These are phyloP conservation scores for Phanerodontia chrysosporium DNA, from an alignment of 768 basidiomycete species.

Conservation along the genomic window DNA sequence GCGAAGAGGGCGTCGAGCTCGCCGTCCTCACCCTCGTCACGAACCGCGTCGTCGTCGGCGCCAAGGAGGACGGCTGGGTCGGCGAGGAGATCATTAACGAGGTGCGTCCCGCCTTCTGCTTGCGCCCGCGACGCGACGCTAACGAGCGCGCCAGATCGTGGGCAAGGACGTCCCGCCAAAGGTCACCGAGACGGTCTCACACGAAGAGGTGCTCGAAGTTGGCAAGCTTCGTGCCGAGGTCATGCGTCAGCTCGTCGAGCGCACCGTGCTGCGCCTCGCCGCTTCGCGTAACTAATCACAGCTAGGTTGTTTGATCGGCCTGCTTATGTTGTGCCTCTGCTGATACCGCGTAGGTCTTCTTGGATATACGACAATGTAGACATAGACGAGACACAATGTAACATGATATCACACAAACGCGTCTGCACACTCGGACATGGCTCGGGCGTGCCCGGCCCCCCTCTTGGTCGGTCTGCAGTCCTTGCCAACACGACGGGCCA, in stretches of 20 bases:
- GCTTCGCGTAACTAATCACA: too few species aligned
- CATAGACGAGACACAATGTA: too few species aligned
- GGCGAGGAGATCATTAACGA: conserved; percentile 71
- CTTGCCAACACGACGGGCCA: too few species aligned
- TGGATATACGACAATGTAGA: too few species aligned
- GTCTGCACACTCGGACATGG: too few species aligned
- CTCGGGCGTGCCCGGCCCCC: too few species aligned
- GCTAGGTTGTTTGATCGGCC: too few species aligned
- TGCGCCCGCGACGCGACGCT: neutral
- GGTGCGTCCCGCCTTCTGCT: conserved; percentile 36
- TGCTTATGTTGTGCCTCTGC: too few species aligned
- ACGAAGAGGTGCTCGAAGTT: conserved; percentile 71
- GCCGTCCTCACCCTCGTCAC: conserved; percentile 83
- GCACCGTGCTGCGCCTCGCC: conserved; percentile 36
- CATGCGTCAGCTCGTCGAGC: conserved; percentile 67
- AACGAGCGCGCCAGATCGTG: conserved; percentile 43
- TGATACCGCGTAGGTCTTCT: too few species aligned
- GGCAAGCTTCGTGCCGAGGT: conserved; percentile 67
- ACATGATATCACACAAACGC: too few species aligned
- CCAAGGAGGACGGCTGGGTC: conserved; percentile 61
- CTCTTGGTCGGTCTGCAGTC: too few species aligned
- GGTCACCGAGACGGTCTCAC: conserved; percentile 52
- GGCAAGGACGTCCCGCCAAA: conserved; percentile 47
- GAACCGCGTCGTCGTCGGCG: conserved; percentile 74
- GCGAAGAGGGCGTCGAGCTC: conserved; percentile 70